Evolutionary conservation across 768 basidiomycete genomes (phyloP).

Genomic region (Tephrocybe rancida): DNA sequence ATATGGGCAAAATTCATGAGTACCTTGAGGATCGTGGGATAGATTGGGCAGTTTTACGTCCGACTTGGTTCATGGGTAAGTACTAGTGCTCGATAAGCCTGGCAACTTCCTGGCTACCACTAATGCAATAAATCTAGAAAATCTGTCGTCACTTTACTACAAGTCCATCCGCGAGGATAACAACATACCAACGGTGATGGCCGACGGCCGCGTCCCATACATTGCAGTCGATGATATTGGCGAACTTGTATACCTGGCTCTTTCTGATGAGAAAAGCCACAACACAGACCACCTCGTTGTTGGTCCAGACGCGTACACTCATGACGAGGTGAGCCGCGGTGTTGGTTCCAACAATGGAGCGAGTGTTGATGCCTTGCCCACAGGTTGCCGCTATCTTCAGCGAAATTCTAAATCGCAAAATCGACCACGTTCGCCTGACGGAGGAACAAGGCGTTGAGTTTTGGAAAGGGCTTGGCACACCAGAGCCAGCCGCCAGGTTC

Average conservation of each 20-base stretch:
- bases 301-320: constrained; percentile 25
- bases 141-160: no score
- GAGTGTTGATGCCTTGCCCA: background rate
- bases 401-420: background rate
- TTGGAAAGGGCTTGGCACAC: background rate
- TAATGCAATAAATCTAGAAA: no score
- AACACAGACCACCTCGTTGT: constrained; percentile 21
- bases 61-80: constrained; percentile 41
- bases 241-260: constrained; percentile 28
- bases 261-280: constrained; percentile 25
- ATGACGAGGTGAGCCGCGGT: constrained; percentile 28
- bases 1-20: constrained; percentile 33
- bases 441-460: background rate
- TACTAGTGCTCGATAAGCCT: background rate
- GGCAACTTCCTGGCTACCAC: no score
- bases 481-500: background rate
- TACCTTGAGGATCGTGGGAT: constrained; percentile 32
- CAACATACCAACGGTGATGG: constrained; percentile 5
- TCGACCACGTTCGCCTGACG: background rate
- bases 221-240: constrained; percentile 24
- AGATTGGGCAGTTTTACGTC: constrained; percentile 36
- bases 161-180: background rate
- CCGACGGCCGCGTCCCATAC: constrained; percentile 31
- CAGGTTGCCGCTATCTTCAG: constrained; percentile 1
- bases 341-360: background rate